Evolutionary conservation across 179 eudicot species (phyloP), one percentile per base, ranked within the genome.

Genomic region (Patellifolia procumbens): DNA sequence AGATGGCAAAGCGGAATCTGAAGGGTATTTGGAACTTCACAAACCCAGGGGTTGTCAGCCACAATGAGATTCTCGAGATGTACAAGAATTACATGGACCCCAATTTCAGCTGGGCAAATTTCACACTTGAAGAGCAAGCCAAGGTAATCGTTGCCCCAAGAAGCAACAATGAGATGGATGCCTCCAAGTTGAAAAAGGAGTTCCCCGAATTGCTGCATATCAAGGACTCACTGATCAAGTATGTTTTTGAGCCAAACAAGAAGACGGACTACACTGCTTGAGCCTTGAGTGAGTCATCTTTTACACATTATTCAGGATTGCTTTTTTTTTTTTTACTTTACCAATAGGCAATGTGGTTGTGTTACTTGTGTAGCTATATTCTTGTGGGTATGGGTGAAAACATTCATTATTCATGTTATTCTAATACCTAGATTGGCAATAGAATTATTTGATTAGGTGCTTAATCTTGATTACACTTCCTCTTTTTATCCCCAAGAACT

Each of bases 21-120:
- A 81, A 74, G 81, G 97, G 97, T 39, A 92, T 91, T 65, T 92
- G 89, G 88, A 92, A 92, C 85, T 92, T 92, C 87, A 92, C 97
- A 55, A 92, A 90, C 78, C 95, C 93, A 1, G 93, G 95, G 2
- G 97, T 89, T 2, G 91, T 92, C 5, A 90, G 93, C 88, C 95
- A 92, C 82, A 92, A 91, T 29, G 97, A 92, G 86, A 86, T 90
- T 32, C 85, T 92, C 22, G 95, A 91, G 79, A 91, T 92, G 95
- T 90, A 91, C 90, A 92, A 89, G 85, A 78, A 88, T 22, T 92
- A 89, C 83, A 92, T 91, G 28, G 87, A 92, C 76, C 91, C 94
- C 5, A 76, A 62, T 32, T 92, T 83, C 84, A 89, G 74, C 34
- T 92, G 87, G 87, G 72, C 79, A 6, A 92, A 92, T 82, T 92